These are phyloP conservation scores for Penicillium macrosclerotiorum DNA, from an alignment of 495 filamentous ascomycete genomes.

Conservation along the genomic window DNA sequence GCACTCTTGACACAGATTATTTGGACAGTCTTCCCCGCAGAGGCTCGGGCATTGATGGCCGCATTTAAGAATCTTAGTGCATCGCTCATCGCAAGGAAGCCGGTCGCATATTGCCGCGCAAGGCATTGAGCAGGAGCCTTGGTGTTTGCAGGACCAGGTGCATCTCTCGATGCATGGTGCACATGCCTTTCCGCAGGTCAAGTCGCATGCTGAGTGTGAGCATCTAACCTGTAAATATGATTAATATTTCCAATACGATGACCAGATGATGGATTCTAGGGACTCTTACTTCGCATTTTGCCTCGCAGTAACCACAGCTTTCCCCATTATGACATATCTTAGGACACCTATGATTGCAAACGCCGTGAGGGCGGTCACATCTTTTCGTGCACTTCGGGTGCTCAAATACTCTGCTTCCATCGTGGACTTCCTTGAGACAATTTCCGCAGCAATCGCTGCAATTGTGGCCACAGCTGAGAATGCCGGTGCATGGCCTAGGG, in stretches of 20 bases:
- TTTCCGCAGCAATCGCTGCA: not conserved
- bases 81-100: constrained; percentile 55
- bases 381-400: constrained; percentile 4
- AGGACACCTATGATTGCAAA: constrained; percentile 5
- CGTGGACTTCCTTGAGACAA: not conserved
- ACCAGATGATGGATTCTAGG: constrained; percentile 23
- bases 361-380: constrained; percentile 9
- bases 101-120: constrained; percentile 53
- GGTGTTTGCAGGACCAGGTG: constrained; percentile 52
- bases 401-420: not conserved
- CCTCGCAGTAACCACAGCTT: constrained; percentile 51
- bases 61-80: constrained; percentile 46
- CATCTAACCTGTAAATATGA: constrained; percentile 4
- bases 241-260: not conserved
- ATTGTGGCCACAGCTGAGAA: constrained; percentile 6
- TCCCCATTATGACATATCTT: constrained; percentile 3
- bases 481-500: not conserved
- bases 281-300: constrained; percentile 48
- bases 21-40: constrained; percentile 61
- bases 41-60: constrained; percentile 63
- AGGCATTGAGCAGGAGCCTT: constrained; percentile 53
- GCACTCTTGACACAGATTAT: constrained; percentile 8
- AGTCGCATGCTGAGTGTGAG: constrained; percentile 9
- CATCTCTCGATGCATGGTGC: constrained; percentile 59
- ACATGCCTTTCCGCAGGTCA: constrained; percentile 55